These are phyloP conservation scores for Ceratocystis smalleyi DNA, from an alignment of 2,329 filamentous ascomycete genomes.

Conservation along the genomic window DNA sequence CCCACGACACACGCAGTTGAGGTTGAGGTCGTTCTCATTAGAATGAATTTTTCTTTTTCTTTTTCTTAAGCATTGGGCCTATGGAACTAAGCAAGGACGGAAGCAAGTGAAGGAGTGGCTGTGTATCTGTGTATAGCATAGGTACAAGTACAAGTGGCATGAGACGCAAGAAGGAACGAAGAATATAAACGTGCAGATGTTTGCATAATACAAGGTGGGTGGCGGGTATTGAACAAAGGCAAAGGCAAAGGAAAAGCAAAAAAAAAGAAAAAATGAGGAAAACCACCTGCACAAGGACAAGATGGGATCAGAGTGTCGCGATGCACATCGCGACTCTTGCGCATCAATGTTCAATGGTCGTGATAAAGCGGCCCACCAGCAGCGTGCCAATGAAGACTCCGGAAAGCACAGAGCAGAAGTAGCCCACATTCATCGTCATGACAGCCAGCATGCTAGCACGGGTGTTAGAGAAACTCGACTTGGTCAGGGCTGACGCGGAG, in stretches of 20 bases:
- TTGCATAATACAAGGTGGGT: constrained; percentile 1
- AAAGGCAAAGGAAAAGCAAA: not conserved
- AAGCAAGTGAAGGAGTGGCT: not conserved
- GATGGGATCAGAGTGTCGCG: not conserved
- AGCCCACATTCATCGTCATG: constrained; percentile 79
- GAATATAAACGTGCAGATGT: not conserved
- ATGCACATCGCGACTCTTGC: not conserved
- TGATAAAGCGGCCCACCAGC: constrained; percentile 52
- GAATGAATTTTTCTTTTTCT: not conserved
- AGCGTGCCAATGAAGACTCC: constrained; percentile 80
- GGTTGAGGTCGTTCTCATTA: not conserved
- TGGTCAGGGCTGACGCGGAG: not conserved
- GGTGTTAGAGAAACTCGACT: constrained; percentile 7
- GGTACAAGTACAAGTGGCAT: not conserved
- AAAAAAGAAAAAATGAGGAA: not conserved
- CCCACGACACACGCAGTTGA: not conserved
- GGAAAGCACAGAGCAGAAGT: constrained; percentile 64
- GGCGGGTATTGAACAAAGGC: not conserved
- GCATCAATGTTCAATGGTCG: constrained; percentile 2
- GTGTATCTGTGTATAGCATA: not conserved
- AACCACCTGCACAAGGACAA: not conserved
- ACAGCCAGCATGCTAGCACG: constrained; percentile 69
- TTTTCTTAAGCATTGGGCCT: no score
- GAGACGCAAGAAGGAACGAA: not conserved
- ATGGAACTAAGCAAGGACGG: not conserved